Evolutionary conservation across 352 stramenopile genomes (phyloP), one percentile per base, ranked within the genome.

Genomic region (Phytophthora aleatoria): DNA sequence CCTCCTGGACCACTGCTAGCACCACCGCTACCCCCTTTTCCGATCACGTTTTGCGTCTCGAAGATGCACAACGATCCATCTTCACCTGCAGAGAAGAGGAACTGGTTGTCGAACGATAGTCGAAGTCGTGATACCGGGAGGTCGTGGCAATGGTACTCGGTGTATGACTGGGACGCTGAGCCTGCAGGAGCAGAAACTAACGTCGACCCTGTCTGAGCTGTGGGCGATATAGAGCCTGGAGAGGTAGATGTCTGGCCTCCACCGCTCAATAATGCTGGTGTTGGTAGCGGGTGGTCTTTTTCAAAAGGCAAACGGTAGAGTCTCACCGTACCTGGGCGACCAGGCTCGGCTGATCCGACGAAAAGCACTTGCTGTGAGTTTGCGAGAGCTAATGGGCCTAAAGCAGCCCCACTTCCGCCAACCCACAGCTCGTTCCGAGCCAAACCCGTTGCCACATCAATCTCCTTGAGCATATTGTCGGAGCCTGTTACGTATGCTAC

Each of bases 11-110:
- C 61, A 50, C 44, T 67, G n/a, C 43, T 65, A 26, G 48, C 65
- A 49, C 68, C 57, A 26, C 52, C 61, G 9, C 35, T 44, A 52
- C 54, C 61, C 28, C 61, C 67, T 68, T 71, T 74, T 33, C 67
- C 67, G 5, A 83, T 67, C 8, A 89, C 71, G 51, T 92, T 86
- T 41, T 81, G 79, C 0, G 84, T 92, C 56, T 98, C 91, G 38
- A 98, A 97, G 30, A 98, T 94, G 43, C 82, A 96, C 26, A 98
- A 47, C 36, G 82, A 93, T 7, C 95, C 95, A 53, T 97, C 91
- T 73, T 98, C 91, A 38, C 94, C 94, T 5, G 87, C 85, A n/a
- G 89, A 96, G 61, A 98, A 92, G n/a, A 98, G 71, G 50, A 81
- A 96, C 52, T 96, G 85, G 54, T 98, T 96, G 67, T 98, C 92